Evolutionary conservation across 169 alveolate species (phyloP).

Genomic region (Cryptosporidium canis): DNA sequence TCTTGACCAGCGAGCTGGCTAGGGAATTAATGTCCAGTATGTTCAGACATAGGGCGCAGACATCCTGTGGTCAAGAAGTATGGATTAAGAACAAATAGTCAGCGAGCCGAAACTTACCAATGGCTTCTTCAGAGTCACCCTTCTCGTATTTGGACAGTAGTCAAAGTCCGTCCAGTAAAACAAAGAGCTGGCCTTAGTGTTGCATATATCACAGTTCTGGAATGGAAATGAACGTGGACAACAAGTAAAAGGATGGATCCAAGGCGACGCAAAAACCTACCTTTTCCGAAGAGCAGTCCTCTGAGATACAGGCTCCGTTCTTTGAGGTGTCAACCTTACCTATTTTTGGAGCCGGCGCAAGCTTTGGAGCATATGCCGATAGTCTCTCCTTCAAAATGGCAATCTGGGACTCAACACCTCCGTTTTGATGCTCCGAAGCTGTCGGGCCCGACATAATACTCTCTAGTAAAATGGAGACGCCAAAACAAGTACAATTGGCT

Average conservation of each 20-base stretch:
- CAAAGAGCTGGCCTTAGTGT: background rate
- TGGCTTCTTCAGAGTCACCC: background rate
- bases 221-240: background rate
- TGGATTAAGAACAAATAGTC: background rate
- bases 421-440: background rate
- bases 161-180: constrained; percentile 31
- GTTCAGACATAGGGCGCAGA: constrained; percentile 39
- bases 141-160: background rate
- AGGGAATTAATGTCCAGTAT: constrained; percentile 40
- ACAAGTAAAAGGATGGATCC: background rate
- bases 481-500: background rate
- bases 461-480: background rate
- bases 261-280: background rate
- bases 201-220: constrained; percentile 39
- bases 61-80: background rate
- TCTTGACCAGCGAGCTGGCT: background rate
- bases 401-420: constrained; percentile 31
- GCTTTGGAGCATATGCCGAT: constrained; percentile 8
- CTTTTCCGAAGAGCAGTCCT: background rate
- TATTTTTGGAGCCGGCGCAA: constrained; percentile 61
- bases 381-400: constrained; percentile 2
- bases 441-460: background rate
- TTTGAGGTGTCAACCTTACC: constrained; percentile 14
- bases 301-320: constrained; percentile 1
- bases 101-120: constrained; percentile 11